phyloP scores from a whole-genome alignment of 2,329 filamentous ascomycete genomes.

The Paradendryphiella salina region DNA sequence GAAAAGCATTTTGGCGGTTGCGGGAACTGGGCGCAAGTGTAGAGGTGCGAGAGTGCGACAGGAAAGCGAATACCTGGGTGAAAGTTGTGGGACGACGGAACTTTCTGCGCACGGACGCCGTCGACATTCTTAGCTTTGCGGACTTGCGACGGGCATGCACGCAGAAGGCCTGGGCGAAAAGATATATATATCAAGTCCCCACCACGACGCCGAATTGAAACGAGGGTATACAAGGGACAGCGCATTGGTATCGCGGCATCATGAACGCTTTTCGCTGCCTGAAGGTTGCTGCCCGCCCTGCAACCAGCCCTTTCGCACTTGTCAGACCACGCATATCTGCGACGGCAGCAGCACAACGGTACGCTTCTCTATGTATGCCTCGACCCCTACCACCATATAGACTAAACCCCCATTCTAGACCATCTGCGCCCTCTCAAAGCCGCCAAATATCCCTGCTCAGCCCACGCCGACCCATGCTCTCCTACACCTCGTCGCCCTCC shows the following conservation, averaged over 20 bases:
- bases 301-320: constrained; percentile 21
- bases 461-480: constrained; percentile 33
- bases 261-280: constrained; percentile 45
- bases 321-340: constrained; percentile 19
- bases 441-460: constrained; percentile 37
- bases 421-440: constrained; percentile 12
- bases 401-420: constrained; percentile 7
- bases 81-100: constrained; percentile 10
- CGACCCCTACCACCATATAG: background rate
- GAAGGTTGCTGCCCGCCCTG: constrained; percentile 29
- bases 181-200: too few relatives aligned
- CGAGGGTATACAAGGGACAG: background rate
- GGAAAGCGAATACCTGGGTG: background rate
- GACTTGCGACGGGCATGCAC: constrained; percentile 18
- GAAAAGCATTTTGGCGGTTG: constrained; percentile 32
- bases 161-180: too few relatives aligned
- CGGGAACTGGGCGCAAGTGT: background rate
- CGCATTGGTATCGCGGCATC: constrained; percentile 4
- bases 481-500: constrained; percentile 20
- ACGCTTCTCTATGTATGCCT: background rate
- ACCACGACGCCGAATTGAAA: background rate
- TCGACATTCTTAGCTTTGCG: constrained; percentile 22
- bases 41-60: constrained; percentile 1
- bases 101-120: constrained; percentile 40
- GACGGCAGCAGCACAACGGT: constrained; percentile 26